Evolutionary conservation across 129 eudicot species (phyloP).

Genomic region (Scalesia atractyloides): DNA sequence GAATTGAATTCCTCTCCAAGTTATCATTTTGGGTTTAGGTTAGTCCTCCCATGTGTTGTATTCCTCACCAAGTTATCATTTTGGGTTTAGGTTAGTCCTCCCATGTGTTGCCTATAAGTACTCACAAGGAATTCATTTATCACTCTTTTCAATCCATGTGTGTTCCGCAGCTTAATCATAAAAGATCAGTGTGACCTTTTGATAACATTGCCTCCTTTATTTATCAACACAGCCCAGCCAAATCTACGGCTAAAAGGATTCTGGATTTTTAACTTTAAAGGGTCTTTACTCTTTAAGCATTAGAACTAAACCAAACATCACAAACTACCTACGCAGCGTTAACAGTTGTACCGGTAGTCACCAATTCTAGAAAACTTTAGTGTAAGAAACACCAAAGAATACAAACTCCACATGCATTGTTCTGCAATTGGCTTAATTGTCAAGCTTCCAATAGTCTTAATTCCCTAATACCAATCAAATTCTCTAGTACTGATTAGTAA

Average conservation of each 20-base stretch:
- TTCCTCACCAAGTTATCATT: background rate
- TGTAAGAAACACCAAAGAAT: background rate
- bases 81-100: background rate
- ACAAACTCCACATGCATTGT: constrained; percentile 4
- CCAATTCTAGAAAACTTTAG: background rate
- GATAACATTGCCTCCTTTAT: background rate
- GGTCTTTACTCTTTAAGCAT: background rate
- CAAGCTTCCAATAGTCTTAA: background rate
- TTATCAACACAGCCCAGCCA: background rate
- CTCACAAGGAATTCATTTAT: background rate
- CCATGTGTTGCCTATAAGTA: background rate
- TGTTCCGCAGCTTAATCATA: background rate
- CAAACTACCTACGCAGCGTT: background rate
- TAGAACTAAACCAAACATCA: background rate
- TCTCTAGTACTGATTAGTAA: background rate
- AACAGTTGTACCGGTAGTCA: background rate
- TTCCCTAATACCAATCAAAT: background rate
- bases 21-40: background rate
- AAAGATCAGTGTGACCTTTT: background rate
- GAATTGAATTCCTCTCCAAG: background rate
- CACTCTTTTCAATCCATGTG: background rate
- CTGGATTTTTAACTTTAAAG: background rate
- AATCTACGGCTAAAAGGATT: background rate
- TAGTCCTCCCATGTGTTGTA: background rate
- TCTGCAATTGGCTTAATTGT: background rate